Conservation (phyloP, 2,329 filamentous ascomycete genomes). For the Clarireedia sp. region DNA sequence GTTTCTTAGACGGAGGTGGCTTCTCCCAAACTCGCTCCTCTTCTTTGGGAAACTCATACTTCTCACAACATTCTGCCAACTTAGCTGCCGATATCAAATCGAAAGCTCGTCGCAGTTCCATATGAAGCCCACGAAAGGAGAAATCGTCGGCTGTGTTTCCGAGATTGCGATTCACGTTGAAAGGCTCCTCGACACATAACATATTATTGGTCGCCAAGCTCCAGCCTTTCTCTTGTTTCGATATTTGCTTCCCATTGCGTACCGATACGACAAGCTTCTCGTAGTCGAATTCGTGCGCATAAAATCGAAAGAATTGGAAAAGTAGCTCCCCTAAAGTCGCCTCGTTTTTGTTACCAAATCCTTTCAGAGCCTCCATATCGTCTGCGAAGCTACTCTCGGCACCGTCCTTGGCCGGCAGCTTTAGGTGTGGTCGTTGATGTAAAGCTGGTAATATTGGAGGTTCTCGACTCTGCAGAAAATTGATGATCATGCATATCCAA, state of each 20-base stretch:
- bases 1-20: constrained; percentile 45
- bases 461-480: constrained; percentile 81
- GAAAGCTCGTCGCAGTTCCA: constrained; percentile 84
- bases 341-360: constrained; percentile 71
- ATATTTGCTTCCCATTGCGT: constrained; percentile 67
- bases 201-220: constrained; percentile 70
- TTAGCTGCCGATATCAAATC: constrained; percentile 71
- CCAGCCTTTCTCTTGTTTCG: constrained; percentile 85
- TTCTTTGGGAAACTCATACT: constrained; percentile 82
- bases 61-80: constrained; percentile 75
- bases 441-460: constrained; percentile 80
- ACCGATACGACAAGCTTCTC: constrained; percentile 79
- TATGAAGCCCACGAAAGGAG: constrained; percentile 82
- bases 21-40: constrained; percentile 46
- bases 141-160: constrained; percentile 96
- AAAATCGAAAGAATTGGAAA: constrained; percentile 92
- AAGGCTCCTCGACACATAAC: constrained; percentile 93
- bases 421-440: constrained; percentile 63
- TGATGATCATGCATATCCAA: constrained; percentile 98
- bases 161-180: constrained; percentile 81
- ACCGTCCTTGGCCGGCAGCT: constrained; percentile 54
- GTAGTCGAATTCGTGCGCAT: constrained; percentile 89
- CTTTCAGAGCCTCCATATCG: constrained; percentile 65
- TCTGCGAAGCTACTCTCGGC: constrained; percentile 75
- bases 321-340: constrained; percentile 78